Percentiles rank a stretch among this genome's conserved stretches.
Conservation (phyloP, 305 asterid genomes). For the Fraxinus baroniana region DNA sequence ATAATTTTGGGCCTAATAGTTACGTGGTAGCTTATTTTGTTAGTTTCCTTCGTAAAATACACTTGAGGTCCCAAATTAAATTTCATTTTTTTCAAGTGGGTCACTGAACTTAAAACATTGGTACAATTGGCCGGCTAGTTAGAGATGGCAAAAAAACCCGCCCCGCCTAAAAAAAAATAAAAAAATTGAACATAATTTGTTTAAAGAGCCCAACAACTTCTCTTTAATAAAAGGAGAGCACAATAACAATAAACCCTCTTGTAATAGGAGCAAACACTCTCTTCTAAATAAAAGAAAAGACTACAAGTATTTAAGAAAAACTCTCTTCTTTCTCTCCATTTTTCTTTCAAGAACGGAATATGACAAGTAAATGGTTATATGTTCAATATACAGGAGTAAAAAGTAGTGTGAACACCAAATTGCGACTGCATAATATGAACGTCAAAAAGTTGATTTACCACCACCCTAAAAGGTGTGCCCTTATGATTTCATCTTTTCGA, state of each 20-base stretch:
- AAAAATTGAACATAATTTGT: too few relatives aligned
- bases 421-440: neutral
- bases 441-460: neutral
- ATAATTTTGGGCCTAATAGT: too few relatives aligned
- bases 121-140: too few relatives aligned
- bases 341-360: too few relatives aligned
- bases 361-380: neutral
- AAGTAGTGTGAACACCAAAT: neutral
- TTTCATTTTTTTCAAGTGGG: too few relatives aligned
- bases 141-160: too few relatives aligned
- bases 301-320: neutral
- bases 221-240: neutral
- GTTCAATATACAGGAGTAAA: neutral
- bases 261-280: neutral
- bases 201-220: neutral
- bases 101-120: too few relatives aligned
- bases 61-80: neutral
- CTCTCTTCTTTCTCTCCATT: neutral
- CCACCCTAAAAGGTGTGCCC: neutral
- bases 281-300: neutral
- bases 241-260: neutral
- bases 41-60: neutral
- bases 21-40: neutral
- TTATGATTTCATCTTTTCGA: too few relatives aligned
- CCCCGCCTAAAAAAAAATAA: too few relatives aligned